Conservation (phyloP, 345 rosid species). For the Euclidium syriacum region DNA sequence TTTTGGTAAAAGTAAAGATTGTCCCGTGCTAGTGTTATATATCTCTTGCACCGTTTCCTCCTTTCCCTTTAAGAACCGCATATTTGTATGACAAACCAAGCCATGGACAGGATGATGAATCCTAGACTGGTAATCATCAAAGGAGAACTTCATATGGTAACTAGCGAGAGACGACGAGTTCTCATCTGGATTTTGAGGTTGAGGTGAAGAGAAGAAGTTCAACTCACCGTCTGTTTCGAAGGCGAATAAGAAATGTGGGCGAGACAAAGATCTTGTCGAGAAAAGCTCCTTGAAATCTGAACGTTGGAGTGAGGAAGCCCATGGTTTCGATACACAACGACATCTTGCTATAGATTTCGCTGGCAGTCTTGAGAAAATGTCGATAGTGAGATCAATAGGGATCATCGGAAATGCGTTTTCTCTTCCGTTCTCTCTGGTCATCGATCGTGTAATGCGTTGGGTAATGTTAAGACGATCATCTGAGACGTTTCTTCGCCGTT, state of each 20-base stretch:
- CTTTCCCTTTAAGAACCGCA: background rate
- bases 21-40: background rate
- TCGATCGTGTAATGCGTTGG: too few species aligned
- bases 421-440: too few species aligned
- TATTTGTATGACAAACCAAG: background rate
- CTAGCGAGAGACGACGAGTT: background rate
- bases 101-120: background rate
- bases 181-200: background rate
- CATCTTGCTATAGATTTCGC: background rate
- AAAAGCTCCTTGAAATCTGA: background rate
- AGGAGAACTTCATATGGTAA: background rate
- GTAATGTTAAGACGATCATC: too few species aligned
- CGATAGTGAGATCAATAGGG: background rate
- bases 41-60: background rate
- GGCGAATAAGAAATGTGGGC: background rate
- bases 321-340: background rate
- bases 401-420: too few species aligned
- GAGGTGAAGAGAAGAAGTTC: background rate
- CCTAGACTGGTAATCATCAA: too few species aligned
- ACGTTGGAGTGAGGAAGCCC: background rate
- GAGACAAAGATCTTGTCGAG: background rate
- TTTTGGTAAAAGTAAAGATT: background rate
- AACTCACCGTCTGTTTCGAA: background rate
- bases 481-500: too few species aligned
- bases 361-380: background rate